Percentiles rank a stretch among this genome's conserved stretches.
Conservation (phyloP, 2,329 filamentous ascomycete species). For the Paradendryphiella salina region DNA sequence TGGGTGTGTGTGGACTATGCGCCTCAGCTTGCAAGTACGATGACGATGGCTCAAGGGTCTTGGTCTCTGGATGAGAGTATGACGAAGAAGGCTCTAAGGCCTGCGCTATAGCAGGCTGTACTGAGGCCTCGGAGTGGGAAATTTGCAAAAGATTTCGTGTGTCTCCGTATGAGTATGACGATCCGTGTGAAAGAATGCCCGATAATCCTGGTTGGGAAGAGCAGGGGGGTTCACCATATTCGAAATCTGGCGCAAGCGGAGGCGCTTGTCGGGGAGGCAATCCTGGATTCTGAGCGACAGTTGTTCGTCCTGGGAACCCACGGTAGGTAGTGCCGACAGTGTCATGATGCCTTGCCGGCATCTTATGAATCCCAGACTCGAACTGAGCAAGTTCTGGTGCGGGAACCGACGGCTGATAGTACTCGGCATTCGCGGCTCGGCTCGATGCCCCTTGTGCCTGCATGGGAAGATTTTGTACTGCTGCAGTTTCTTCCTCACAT, state of each 20-base stretch:
- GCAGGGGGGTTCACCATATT: conserved; percentile 19
- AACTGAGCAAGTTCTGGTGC: conserved; percentile 30
- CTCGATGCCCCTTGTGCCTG: too few relatives aligned
- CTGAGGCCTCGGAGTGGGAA: conserved; percentile 14
- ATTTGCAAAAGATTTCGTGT: conserved; percentile 39
- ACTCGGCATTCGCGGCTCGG: not conserved
- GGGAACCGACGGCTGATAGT: not conserved
- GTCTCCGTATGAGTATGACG: conserved; percentile 44
- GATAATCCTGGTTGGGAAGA: conserved; percentile 20
- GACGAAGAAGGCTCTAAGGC: conserved; percentile 30
- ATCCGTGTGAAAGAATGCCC: conserved; percentile 30
- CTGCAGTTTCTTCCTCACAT: not conserved
- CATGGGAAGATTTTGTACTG: too few relatives aligned
- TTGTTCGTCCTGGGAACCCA: conserved; percentile 7
- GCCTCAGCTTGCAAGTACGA: conserved; percentile 33
- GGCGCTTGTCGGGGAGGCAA: conserved; percentile 29
- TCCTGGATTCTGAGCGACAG: conserved; percentile 20
- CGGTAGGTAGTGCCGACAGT: not conserved
- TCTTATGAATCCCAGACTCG: conserved; percentile 25
- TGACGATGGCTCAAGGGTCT: conserved; percentile 27
- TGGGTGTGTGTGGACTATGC: conserved; percentile 22
- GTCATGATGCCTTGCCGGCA: not conserved
- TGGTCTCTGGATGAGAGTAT: conserved; percentile 23
- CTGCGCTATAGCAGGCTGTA: not conserved
- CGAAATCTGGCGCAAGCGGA: conserved; percentile 36